Evolutionary conservation across 75 land plant species (phyloP), one percentile per base, ranked within the genome.

Genomic region (Isoetes taiwanensis): DNA sequence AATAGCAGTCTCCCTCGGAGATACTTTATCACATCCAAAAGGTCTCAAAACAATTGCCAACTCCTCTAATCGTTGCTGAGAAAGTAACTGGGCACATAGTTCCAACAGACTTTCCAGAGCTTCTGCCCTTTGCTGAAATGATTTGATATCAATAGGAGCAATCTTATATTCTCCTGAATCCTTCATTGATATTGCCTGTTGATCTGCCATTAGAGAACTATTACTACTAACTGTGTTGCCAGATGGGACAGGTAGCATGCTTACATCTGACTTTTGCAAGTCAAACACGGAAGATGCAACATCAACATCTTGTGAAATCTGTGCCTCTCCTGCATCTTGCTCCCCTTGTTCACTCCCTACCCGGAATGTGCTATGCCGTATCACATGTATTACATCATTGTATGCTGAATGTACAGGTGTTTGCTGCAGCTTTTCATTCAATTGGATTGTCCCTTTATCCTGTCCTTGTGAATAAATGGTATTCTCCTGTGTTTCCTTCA

Each of bases 381-480:
- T 62, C 23, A 56, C 64, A 55, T 71, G 78, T 43, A 72, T 62
- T 30, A 48, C 57, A 30, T 17, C 50, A n/a, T 46, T 19, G 16
- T 19, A 46, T 6, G 23, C 50, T n/a, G 50, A 23, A 4, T 23
- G 12, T 37, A 9, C 50, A 46, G 50, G 25, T 46, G 50, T n/a
- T n/a, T 46, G 16, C 39, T 9, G n/a, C n/a, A 52, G 28, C 28
- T 31, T 58, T 16, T 68, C 64, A 46, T 41, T 41, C 26, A 57
- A 43, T 59, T 85, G 83, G 9, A 86, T 58, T 0, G 73, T 60
- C 40, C 78, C 74, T 57, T 75, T 80, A 55, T 83, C 87, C 41
- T 86, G 81, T 46, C 21, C 19, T n/a, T n/a, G n/a, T n/a, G n/a
- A n/a, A n/a, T n/a, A n/a, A n/a, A n/a, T n/a, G n/a, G n/a, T n/a